A percentile compares a stretch with the other conserved stretches of the same genome.
phyloP scores from a whole-genome alignment of 2,329 filamentous ascomycete species.

The Dendryphion nanum region DNA sequence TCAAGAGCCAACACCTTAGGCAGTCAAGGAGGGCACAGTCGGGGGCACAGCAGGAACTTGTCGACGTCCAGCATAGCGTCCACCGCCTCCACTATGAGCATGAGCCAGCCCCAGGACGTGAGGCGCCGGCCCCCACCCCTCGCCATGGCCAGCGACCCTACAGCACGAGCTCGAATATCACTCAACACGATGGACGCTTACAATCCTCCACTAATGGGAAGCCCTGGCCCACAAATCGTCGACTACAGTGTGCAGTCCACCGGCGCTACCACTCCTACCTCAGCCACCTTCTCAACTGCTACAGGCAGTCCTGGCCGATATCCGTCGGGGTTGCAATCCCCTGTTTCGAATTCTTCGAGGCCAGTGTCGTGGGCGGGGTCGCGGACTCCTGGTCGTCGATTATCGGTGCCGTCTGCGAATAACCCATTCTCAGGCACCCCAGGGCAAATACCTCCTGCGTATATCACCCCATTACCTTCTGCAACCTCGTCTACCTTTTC shows the following conservation, averaged over 20 bases:
- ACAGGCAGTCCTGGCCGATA: constrained; percentile 72
- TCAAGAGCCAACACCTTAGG: constrained; percentile 76
- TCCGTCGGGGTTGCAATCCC: constrained; percentile 68
- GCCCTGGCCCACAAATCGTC: constrained; percentile 63
- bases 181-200: constrained; percentile 60
- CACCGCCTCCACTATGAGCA: constrained; percentile 65
- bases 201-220: constrained; percentile 60
- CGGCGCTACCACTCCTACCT: constrained; percentile 79
- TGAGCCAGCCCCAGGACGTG: constrained; percentile 44
- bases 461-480: constrained; percentile 55
- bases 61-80: constrained; percentile 86
- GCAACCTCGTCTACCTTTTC: constrained; percentile 55
- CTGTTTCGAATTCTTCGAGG: constrained; percentile 66
- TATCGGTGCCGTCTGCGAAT: constrained; percentile 76
- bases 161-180: constrained; percentile 56
- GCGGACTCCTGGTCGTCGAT: constrained; percentile 67
- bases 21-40: constrained; percentile 66
- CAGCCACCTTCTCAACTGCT: constrained; percentile 75
- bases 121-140: constrained; percentile 76
- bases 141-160: constrained; percentile 73
- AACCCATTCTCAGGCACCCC: constrained; percentile 72
- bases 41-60: constrained; percentile 80
- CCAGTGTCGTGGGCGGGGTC: constrained; percentile 71
- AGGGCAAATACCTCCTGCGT: constrained; percentile 58
- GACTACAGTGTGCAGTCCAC: constrained; percentile 65